Base-by-base conservation (phyloP, 1,284 basidiomycete genomes). In the Flammula alnicola region DNA sequence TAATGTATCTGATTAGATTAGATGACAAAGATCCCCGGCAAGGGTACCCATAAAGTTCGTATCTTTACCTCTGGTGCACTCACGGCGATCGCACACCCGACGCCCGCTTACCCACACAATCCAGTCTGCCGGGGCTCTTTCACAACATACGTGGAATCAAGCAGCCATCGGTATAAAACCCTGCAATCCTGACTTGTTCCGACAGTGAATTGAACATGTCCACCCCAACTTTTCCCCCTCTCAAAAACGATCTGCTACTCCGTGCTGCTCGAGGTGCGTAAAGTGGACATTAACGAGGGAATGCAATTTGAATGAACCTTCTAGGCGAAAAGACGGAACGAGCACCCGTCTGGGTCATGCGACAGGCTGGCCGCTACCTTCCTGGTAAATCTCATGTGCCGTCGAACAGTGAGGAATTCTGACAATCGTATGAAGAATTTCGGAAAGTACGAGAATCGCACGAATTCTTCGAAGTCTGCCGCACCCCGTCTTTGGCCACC, bases 331-430 rank as follows among this genome's bases (percentile, higher is more conserved):
- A 83, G 67, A 95, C 94, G 0, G 90, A 93, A 63, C 84, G 93
- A 50, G 93, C 96, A 2, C 96, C 96, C 10, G 94, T 97, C 54
- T 99, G 96, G 96, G 91, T 98, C 54, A 99, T 99, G 96, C 84
- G 97, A 26, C 96, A 99, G 69, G 97, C 97, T 16, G 95, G 96
- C 37, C 82, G 95, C 46, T 97, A 97, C 72, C 83, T 98, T 43
- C 95, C 95, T 70, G 95, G 93, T 93, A 63, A 70, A 77, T 70
- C 41, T 16, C 12, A 29, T 30, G 30, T 29, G 29, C 35, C 29
- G 20, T 53, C 14, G 23, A 39, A 37, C 10, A 31, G 16, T 23
- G 41, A 30, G 38, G 23, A 47, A 40, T 51, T 49, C 47, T 52
- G 40, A 55, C 48, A 14, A 47, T 23, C 35, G 22, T 31, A 14